Percentiles rank a stretch among this genome's conserved stretches.
These are phyloP conservation scores for Astrephomene gubernaculifera DNA, from an alignment of 139 green algal genomes.

Conservation along the genomic window DNA sequence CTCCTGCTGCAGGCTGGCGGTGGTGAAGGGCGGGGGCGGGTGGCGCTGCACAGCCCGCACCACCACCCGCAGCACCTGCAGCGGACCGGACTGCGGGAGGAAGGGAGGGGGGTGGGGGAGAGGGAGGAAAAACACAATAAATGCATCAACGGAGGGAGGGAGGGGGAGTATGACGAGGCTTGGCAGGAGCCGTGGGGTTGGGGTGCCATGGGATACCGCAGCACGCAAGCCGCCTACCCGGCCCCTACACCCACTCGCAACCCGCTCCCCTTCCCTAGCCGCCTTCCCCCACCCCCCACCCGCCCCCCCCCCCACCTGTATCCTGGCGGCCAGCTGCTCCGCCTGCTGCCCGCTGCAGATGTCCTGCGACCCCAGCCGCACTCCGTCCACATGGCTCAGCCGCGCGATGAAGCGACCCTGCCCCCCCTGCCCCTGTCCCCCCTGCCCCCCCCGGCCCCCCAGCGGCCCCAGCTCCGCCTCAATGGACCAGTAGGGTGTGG, in stretches of 20 bases:
- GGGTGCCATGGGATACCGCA: background rate
- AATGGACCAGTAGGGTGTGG: conserved; percentile 78
- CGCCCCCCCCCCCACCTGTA: conserved; percentile 39
- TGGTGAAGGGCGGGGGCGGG: conserved; percentile 87
- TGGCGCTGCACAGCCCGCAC: conserved; percentile 47
- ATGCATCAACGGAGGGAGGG: background rate
- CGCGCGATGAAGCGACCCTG: background rate
- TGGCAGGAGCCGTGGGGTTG: background rate
- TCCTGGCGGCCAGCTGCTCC: conserved; percentile 39
- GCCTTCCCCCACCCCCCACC: background rate
- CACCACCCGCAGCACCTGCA: background rate
- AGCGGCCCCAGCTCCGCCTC: background rate
- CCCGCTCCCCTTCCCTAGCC: background rate
- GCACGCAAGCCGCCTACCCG: background rate
- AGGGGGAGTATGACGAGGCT: background rate
- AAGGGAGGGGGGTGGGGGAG: background rate
- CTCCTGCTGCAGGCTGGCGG: conserved; percentile 91
- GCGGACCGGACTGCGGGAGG: conserved; percentile 37
- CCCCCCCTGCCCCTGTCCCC: background rate
- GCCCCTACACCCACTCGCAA: background rate
- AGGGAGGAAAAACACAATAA: too few species aligned
- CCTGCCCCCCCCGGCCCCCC: background rate
- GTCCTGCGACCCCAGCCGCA: conserved; percentile 55
- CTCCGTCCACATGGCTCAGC: conserved; percentile 61
- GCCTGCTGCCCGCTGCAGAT: conserved; percentile 56